These are phyloP conservation scores for Lathyrus tuberosus DNA, from an alignment of 306 rosid species.

Conservation along the genomic window DNA sequence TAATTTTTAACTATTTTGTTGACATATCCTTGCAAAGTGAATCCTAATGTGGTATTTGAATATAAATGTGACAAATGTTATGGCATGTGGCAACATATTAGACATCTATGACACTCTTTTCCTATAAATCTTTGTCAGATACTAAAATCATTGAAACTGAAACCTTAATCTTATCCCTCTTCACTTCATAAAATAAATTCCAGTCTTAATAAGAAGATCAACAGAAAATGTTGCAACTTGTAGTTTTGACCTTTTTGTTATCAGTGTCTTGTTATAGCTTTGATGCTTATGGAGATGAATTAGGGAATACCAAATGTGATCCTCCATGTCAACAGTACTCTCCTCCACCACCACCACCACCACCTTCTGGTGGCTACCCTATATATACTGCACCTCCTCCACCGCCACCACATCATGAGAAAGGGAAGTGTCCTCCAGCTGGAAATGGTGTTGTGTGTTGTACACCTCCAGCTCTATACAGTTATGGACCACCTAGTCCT, in stretches of 20 bases:
- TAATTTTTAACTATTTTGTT: background rate
- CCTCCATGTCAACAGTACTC: slow-evolving; percentile 42
- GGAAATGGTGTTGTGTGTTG: slow-evolving; percentile 44
- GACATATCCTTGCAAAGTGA: background rate
- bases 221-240: slow-evolving; percentile 2
- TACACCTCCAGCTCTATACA: slow-evolving; percentile 41
- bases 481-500: slow-evolving; percentile 26
- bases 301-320: slow-evolving; percentile 23
- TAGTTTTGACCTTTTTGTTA: slow-evolving; percentile 18
- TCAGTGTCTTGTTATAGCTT: slow-evolving; percentile 15
- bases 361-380: slow-evolving; percentile 36
- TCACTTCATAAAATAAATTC: background rate
- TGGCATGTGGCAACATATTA: slow-evolving; percentile 46
- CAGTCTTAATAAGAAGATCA: no score
- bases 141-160: slow-evolving; percentile 22
- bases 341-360: slow-evolving; percentile 39
- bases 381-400: slow-evolving; percentile 41
- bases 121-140: slow-evolving; percentile 1
- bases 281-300: slow-evolving; percentile 37
- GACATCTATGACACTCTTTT: slow-evolving; percentile 36
- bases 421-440: slow-evolving; percentile 50
- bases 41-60: slow-evolving; percentile 22
- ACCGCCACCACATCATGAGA: slow-evolving; percentile 36
- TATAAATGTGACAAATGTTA: slow-evolving; percentile 44
- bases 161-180: background rate